Conservation (phyloP, 257 asterid genomes). For the Solanum chiquidenum region DNA sequence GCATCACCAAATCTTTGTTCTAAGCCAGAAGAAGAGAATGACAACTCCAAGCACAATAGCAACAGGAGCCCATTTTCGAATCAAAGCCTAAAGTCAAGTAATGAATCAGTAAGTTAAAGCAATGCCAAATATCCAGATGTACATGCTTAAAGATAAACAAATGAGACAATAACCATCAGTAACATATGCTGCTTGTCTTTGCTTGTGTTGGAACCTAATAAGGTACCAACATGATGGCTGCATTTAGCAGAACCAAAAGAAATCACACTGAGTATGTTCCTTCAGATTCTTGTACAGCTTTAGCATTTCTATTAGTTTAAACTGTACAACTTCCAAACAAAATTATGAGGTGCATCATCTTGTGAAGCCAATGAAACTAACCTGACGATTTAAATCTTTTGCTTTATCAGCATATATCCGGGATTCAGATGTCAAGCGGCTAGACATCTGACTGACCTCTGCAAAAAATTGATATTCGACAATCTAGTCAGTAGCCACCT, state of each 20-base stretch:
- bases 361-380: constrained; percentile 12
- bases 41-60: constrained; percentile 86
- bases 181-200: neutral
- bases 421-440: constrained; percentile 87
- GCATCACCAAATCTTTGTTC: constrained; percentile 75
- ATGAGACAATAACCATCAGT: neutral
- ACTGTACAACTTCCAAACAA: neutral
- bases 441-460: constrained; percentile 87
- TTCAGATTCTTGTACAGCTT: neutral
- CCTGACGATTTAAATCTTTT: constrained; percentile 94
- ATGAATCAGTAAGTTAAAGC: neutral
- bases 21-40: constrained; percentile 71
- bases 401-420: constrained; percentile 88
- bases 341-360: neutral
- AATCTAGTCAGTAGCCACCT: neutral
- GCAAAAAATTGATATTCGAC: constrained; percentile 14
- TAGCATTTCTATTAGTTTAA: neutral
- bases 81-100: constrained; percentile 54
- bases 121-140: neutral
- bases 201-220: neutral
- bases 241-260: neutral
- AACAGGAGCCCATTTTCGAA: constrained; percentile 91
- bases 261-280: neutral
- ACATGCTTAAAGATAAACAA: neutral
- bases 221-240: neutral